A percentile compares a stretch with the other conserved stretches of the same genome.
phyloP scores from a whole-genome alignment of 176 grass and related monocot species.

The Eremochloa ophiuroides region DNA sequence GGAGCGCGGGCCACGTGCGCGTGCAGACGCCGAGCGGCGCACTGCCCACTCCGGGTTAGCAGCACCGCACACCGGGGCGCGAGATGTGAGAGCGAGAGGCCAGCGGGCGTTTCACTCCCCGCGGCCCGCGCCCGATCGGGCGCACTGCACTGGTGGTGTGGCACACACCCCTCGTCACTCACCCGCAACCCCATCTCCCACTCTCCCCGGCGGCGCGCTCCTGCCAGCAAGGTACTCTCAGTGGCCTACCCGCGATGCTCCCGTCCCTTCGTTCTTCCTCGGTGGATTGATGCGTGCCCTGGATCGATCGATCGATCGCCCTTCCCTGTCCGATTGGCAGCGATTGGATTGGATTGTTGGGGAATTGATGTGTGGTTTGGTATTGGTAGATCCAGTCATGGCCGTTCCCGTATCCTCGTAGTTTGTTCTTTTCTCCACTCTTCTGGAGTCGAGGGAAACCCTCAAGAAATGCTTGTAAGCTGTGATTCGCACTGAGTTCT shows the following conservation, averaged over 20 bases:
- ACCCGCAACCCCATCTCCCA: not conserved
- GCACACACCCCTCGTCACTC: not conserved
- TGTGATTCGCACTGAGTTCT: not conserved
- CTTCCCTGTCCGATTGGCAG: not conserved
- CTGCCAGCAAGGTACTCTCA: slow-evolving; percentile 33
- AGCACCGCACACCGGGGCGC: not conserved
- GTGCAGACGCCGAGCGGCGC: not conserved
- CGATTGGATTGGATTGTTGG: not conserved
- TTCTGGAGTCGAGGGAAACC: not conserved
- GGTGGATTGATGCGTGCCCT: not conserved
- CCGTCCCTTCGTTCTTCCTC: not conserved
- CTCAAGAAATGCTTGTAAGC: not conserved
- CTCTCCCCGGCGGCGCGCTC: not conserved
- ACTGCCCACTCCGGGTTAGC: not conserved
- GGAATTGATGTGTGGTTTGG: not conserved
- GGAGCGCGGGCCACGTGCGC: not conserved
- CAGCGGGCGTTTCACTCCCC: not conserved
- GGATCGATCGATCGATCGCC: not conserved
- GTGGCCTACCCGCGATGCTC: not conserved
- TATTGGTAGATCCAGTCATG: slow-evolving; percentile 1
- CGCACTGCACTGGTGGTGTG: not conserved
- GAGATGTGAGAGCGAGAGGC: not conserved
- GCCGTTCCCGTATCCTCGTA: not conserved
- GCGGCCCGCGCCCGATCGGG: not conserved
- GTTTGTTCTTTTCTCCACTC: not conserved